Conservation (phyloP, 805 yeast species). For the Isabelozyma heimii region DNA sequence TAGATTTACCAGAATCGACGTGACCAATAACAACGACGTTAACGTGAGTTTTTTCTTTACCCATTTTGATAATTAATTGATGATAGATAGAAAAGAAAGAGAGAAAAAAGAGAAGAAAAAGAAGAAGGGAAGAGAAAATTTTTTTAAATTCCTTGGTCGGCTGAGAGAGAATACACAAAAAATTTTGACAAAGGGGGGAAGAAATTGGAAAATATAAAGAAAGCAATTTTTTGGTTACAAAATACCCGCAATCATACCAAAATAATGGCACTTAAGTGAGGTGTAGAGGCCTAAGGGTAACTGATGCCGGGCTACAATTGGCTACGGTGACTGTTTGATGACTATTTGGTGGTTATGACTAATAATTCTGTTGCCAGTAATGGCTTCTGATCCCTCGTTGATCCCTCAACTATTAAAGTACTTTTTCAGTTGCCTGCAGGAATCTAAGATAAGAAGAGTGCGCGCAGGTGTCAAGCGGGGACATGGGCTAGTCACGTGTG, state of each 20-base stretch:
- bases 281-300: too few relatives aligned
- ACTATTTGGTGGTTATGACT: neutral
- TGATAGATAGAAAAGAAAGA: neutral
- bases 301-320: neutral
- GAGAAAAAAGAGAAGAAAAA: slow-evolving; percentile 5
- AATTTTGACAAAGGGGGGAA: neutral
- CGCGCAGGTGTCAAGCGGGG: neutral
- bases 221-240: neutral
- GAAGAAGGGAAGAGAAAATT: slow-evolving; percentile 2
- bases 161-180: neutral
- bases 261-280: neutral
- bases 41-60: slow-evolving; percentile 96
- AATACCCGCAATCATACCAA: neutral
- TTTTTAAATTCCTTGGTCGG: neutral
- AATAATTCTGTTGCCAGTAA: neutral
- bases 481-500: neutral
- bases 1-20: slow-evolving; percentile 94
- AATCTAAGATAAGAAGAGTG: neutral
- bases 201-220: neutral
- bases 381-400: neutral
- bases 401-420: neutral
- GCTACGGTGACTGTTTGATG: neutral
- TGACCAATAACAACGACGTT: slow-evolving; percentile 99
- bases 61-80: slow-evolving; percentile 38
- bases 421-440: neutral